Percentiles rank a stretch among this genome's conserved stretches.
phyloP scores from a whole-genome alignment of 1,284 basidiomycete genomes.

The Tylopilus orsonianus region DNA sequence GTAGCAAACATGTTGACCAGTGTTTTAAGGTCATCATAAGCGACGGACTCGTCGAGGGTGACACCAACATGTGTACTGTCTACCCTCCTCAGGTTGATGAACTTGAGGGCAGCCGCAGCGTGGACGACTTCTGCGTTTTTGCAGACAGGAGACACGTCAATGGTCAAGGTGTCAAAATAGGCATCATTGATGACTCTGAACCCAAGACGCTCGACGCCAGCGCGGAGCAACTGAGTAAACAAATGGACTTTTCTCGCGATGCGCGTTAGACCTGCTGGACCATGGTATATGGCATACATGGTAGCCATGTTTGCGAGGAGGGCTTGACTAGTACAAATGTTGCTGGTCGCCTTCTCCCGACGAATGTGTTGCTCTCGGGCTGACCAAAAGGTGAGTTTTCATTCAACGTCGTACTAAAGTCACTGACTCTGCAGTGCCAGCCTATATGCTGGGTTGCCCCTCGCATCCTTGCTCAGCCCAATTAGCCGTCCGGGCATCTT shows the following conservation, averaged over 20 bases:
- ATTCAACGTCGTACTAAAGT: neutral
- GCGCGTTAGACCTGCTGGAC: conserved; percentile 80
- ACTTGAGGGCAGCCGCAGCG: conserved; percentile 60
- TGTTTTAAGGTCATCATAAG: conserved; percentile 69
- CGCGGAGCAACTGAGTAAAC: conserved; percentile 81
- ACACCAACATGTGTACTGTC: conserved; percentile 81
- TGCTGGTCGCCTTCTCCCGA: conserved; percentile 93
- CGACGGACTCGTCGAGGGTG: conserved; percentile 91
- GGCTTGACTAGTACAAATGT: conserved; percentile 92
- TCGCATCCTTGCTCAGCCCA: conserved; percentile 83
- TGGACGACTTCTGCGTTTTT: conserved; percentile 70
- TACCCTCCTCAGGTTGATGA: conserved; percentile 85
- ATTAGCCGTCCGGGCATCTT: conserved; percentile 97
- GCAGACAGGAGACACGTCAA: conserved; percentile 69
- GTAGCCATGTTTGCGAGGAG: conserved; percentile 96
- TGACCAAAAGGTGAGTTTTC: conserved; percentile 33
- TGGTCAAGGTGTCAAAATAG: conserved; percentile 95
- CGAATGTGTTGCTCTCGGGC: conserved; percentile 97
- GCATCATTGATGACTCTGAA: conserved; percentile 63
- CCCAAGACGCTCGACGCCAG: conserved; percentile 70
- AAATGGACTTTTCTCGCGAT: conserved; percentile 92
- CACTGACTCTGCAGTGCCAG: conserved; percentile 88
- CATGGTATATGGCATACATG: conserved; percentile 98
- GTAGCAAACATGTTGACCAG: conserved; percentile 84
- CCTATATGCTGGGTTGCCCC: conserved; percentile 88